Conservation (phyloP, 1,139 yeast species). For the Diutina sp. region DNA sequence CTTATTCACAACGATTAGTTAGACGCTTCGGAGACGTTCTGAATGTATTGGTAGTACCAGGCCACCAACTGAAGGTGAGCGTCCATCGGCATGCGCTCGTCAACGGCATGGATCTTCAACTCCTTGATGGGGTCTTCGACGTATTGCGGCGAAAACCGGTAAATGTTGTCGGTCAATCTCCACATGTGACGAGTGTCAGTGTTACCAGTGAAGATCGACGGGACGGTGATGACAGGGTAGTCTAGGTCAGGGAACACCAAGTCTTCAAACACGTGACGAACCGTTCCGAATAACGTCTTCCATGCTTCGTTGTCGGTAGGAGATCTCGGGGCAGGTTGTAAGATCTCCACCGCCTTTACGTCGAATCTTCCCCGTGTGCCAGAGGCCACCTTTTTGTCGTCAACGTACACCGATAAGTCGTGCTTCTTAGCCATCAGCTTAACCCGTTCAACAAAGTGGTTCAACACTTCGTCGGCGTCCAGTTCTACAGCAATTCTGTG, state of each 20-base stretch:
- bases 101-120: slow-evolving; percentile 38
- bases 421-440: slow-evolving; percentile 27
- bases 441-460: slow-evolving; percentile 25
- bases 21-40: slow-evolving; percentile 3
- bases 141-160: slow-evolving; percentile 36
- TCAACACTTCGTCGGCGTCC: slow-evolving; percentile 23
- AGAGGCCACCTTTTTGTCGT: slow-evolving; percentile 8
- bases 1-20: background rate
- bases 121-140: slow-evolving; percentile 8
- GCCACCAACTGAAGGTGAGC: slow-evolving; percentile 47
- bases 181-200: slow-evolving; percentile 62
- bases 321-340: slow-evolving; percentile 52
- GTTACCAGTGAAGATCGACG: slow-evolving; percentile 23
- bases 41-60: slow-evolving; percentile 37
- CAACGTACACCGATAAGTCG: slow-evolving; percentile 30
- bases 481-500: slow-evolving; percentile 47
- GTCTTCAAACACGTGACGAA: slow-evolving; percentile 43
- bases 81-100: slow-evolving; percentile 40
- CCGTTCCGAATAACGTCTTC: slow-evolving; percentile 42
- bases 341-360: slow-evolving; percentile 16
- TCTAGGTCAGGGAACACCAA: slow-evolving; percentile 18
- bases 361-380: slow-evolving; percentile 35
- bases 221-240: slow-evolving; percentile 19
- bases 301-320: slow-evolving; percentile 36
- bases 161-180: slow-evolving; percentile 60